A percentile compares a stretch with the other conserved stretches of the same genome.
phyloP scores from a whole-genome alignment of 148 eudicot species.

The Beta vulgaris region DNA sequence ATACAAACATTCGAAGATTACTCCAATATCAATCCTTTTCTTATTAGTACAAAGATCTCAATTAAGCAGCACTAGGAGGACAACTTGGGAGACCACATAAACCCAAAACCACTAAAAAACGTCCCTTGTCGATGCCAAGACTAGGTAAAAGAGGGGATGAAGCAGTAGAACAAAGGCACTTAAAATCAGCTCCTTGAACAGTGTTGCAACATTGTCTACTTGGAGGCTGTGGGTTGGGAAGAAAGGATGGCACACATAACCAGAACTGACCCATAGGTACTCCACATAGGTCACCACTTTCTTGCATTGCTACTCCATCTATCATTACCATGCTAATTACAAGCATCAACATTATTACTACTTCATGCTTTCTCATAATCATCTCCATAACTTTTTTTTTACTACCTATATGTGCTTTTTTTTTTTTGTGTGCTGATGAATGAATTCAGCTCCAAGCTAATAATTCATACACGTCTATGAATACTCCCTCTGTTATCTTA shows the following conservation, averaged over 20 bases:
- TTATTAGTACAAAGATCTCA: no score
- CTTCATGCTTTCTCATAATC: background rate
- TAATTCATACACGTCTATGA: no score
- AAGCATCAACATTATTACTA: background rate
- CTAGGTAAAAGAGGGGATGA: background rate
- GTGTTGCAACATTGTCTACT: background rate
- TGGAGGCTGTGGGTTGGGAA: constrained; percentile 10
- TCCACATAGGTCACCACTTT: background rate
- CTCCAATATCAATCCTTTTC: no score
- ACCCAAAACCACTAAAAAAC: background rate
- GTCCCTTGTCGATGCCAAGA: background rate
- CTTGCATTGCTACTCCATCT: background rate
- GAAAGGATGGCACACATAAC: background rate
- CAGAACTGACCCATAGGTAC: background rate
- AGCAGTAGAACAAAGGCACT: constrained; percentile 3
- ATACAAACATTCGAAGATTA: no score
- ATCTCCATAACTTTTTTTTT: no score
- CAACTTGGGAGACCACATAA: constrained; percentile 21
- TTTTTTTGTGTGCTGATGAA: no score
- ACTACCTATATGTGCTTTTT: no score
- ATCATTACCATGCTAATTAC: constrained; percentile 13
- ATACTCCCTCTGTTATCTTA: no score
- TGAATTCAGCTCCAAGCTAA: no score
- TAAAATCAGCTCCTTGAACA: background rate
- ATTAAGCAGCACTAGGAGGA: no score